Percentiles rank a stretch among this genome's conserved stretches.
Evolutionary conservation across 2,329 filamentous ascomycete species (phyloP).

Genomic region (Scedosporium minutisporum): DNA sequence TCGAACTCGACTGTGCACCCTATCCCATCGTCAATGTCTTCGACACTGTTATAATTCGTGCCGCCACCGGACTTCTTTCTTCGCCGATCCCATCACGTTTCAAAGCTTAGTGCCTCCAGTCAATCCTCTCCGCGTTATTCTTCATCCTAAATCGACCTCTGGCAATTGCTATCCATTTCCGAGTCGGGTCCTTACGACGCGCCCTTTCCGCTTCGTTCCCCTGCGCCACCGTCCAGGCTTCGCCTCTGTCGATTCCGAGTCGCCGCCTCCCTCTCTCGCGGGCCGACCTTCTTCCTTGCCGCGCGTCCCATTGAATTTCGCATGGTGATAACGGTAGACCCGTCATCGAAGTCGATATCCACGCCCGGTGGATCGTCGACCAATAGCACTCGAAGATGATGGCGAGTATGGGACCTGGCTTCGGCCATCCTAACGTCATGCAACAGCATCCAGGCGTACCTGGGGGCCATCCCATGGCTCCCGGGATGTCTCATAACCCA

Average conservation of each 20-base stretch:
- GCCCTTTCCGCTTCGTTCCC: conserved; percentile 3
- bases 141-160: background rate
- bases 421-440: conserved; percentile 61
- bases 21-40: background rate
- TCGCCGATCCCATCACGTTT: background rate
- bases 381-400: conserved; percentile 45
- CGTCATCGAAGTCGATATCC: conserved; percentile 43
- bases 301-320: background rate
- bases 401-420: conserved; percentile 57
- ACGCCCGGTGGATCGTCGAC: conserved; percentile 48
- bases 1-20: background rate
- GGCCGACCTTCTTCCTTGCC: background rate
- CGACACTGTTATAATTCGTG: background rate
- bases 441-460: conserved; percentile 60
- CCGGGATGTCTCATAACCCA: conserved; percentile 56
- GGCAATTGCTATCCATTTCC: background rate
- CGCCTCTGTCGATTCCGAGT: conserved; percentile 8
- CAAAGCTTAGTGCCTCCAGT: background rate
- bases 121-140: background rate
- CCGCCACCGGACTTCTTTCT: background rate
- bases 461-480: conserved; percentile 50
- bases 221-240: conserved; percentile 7
- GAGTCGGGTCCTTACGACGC: background rate
- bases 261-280: conserved; percentile 9
- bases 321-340: conserved; percentile 4